Evolutionary conservation across 2,329 filamentous ascomycete genomes (phyloP).

Genomic region (Penicillium sp.): DNA sequence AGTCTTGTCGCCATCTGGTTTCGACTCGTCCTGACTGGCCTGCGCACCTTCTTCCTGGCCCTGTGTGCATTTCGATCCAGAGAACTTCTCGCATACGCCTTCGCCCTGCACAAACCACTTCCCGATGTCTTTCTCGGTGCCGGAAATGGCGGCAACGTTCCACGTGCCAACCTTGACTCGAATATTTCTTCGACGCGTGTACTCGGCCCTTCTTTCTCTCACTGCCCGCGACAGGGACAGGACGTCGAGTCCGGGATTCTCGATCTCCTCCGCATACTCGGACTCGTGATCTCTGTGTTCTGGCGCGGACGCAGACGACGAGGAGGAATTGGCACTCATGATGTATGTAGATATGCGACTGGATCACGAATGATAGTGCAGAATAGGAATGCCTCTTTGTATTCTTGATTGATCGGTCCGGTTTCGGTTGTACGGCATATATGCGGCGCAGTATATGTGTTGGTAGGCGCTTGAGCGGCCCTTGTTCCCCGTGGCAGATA

Average conservation of each 20-base stretch:
- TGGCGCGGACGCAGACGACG: constrained; percentile 10
- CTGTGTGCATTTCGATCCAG: constrained; percentile 47
- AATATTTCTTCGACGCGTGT: constrained; percentile 71
- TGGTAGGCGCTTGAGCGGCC: constrained; percentile 7
- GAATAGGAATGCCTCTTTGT: not conserved
- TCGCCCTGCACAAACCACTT: constrained; percentile 84
- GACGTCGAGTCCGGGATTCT: constrained; percentile 29
- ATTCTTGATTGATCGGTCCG: not conserved
- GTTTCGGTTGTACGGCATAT: constrained; percentile 1
- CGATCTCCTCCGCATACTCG: constrained; percentile 17
- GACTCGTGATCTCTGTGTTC: constrained; percentile 17
- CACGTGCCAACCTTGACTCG: constrained; percentile 90
- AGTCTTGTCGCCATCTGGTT: constrained; percentile 45
- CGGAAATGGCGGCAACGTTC: constrained; percentile 87
- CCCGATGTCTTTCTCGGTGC: constrained; percentile 83
- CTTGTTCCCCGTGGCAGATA: constrained; percentile 8
- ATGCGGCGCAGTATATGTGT: constrained; percentile 6
- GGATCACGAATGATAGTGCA: not conserved
- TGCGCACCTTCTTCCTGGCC: constrained; percentile 17
- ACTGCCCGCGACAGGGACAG: constrained; percentile 60
- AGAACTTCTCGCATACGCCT: constrained; percentile 66
- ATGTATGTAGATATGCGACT: not conserved
- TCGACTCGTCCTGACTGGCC: constrained; percentile 48
- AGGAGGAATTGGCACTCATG: constrained; percentile 12
- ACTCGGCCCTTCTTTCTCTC: constrained; percentile 75